phyloP scores from a whole-genome alignment of 2,329 filamentous ascomycete species.

The Arthrobotrys sinensis region DNA sequence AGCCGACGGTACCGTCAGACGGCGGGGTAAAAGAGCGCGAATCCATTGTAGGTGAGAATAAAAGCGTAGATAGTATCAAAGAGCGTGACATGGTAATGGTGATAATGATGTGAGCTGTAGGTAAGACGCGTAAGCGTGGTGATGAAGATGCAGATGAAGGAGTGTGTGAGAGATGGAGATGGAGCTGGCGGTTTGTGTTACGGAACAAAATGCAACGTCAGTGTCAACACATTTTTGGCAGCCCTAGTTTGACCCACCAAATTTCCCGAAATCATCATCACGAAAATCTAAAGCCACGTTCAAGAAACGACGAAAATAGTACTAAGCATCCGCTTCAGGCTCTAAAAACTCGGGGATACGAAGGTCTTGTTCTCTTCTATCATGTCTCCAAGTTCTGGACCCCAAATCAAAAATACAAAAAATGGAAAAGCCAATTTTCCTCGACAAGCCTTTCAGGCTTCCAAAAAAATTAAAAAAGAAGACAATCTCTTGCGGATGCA shows the following conservation, averaged over 20 bases:
- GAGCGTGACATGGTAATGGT: too few species aligned
- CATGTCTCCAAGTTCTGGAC: not conserved
- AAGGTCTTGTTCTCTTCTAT: not conserved
- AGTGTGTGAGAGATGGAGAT: too few species aligned
- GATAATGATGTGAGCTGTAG: too few species aligned
- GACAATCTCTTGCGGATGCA: slow-evolving; percentile 17
- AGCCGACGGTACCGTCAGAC: too few species aligned
- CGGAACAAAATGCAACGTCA: not conserved
- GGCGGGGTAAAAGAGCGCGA: too few species aligned
- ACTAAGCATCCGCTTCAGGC: not conserved
- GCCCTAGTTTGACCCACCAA: not conserved
- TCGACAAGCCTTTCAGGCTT: not conserved
- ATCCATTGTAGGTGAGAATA: too few species aligned
- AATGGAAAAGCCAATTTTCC: not conserved
- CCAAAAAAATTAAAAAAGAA: slow-evolving; percentile 12
- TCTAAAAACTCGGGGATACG: not conserved
- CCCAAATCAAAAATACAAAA: not conserved
- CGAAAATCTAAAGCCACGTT: not conserved
- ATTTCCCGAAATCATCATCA: not conserved
- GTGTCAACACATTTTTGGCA: not conserved
- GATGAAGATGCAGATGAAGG: too few species aligned
- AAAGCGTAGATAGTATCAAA: too few species aligned
- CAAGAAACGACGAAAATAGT: not conserved
- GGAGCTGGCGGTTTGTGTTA: not conserved
- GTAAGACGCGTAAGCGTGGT: too few species aligned